Percentiles rank a stretch among this genome's conserved stretches.
Evolutionary conservation across 2,329 filamentous ascomycete species (phyloP).

Genomic region (Fusarium drepaniforme): DNA sequence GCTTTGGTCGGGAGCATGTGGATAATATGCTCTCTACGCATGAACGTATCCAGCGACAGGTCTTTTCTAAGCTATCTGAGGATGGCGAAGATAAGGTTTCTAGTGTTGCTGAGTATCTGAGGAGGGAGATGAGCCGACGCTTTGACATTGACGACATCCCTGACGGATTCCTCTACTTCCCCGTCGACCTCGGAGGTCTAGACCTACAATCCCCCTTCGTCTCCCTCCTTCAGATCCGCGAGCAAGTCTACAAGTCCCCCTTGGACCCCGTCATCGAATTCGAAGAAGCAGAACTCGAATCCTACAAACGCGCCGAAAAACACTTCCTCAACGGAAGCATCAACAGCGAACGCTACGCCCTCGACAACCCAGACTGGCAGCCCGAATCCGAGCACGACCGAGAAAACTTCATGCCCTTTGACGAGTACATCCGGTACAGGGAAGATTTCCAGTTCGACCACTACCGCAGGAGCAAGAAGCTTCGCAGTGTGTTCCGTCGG

Average conservation of each 20-base stretch:
- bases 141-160: constrained; percentile 61
- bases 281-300: constrained; percentile 49
- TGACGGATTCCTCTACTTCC: constrained; percentile 61
- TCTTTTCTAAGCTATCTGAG: constrained; percentile 56
- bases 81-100: constrained; percentile 35
- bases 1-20: constrained; percentile 64
- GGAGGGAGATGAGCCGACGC: constrained; percentile 61
- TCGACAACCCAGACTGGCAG: constrained; percentile 42
- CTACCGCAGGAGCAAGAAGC: constrained; percentile 16
- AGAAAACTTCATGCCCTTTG: constrained; percentile 57
- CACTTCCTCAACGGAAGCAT: constrained; percentile 49
- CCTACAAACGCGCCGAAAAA: constrained; percentile 51
- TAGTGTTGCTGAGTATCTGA: constrained; percentile 68
- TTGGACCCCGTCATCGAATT: constrained; percentile 47
- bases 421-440: constrained; percentile 58
- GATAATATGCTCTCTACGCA: constrained; percentile 65
- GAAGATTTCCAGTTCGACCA: constrained; percentile 53
- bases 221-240: constrained; percentile 54
- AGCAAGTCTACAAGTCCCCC: constrained; percentile 47
- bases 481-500: constrained; percentile 50
- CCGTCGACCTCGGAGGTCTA: constrained; percentile 59
- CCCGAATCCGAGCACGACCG: constrained; percentile 47
- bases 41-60: constrained; percentile 59
- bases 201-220: constrained; percentile 61
- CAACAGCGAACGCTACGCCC: neutral